These are phyloP conservation scores for Coemansia sp. DNA, from an alignment of 192 early-diverging fungal species.

Conservation along the genomic window DNA sequence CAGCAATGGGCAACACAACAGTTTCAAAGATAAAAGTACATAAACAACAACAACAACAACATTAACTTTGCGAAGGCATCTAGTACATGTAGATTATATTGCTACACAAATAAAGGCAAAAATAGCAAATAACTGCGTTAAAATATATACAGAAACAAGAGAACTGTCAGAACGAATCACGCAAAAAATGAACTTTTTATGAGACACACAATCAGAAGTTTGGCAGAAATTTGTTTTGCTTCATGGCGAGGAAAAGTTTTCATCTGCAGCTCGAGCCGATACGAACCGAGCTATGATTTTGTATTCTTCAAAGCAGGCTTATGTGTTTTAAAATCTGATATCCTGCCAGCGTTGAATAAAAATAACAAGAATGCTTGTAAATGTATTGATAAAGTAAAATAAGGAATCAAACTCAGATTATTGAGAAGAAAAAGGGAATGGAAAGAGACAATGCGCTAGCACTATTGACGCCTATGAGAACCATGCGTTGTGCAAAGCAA, in stretches of 20 bases:
- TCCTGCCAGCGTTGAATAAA: too few relatives aligned
- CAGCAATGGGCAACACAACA: neutral
- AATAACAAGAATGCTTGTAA: neutral
- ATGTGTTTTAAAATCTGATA: too few relatives aligned
- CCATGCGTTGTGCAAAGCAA: neutral
- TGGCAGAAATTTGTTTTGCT: neutral
- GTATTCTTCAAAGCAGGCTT: too few relatives aligned
- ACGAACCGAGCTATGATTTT: neutral
- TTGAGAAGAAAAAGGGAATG: neutral
- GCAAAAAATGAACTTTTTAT: neutral
- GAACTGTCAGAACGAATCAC: neutral
- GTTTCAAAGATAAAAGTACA: neutral
- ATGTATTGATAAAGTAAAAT: neutral
- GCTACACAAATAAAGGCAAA: neutral
- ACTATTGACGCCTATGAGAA: neutral
- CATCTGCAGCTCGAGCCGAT: conserved; percentile 6
- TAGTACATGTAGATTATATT: neutral
- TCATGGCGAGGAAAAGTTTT: conserved; percentile 3
- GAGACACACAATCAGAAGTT: neutral
- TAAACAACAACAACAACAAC: neutral
- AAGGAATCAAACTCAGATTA: neutral
- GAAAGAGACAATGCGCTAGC: neutral
- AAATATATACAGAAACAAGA: conserved; percentile 1
- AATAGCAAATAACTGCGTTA: neutral
- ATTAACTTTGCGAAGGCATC: too few relatives aligned